Conservation (phyloP, 805 yeast species). For the Kazachstania kunashirensis region DNA sequence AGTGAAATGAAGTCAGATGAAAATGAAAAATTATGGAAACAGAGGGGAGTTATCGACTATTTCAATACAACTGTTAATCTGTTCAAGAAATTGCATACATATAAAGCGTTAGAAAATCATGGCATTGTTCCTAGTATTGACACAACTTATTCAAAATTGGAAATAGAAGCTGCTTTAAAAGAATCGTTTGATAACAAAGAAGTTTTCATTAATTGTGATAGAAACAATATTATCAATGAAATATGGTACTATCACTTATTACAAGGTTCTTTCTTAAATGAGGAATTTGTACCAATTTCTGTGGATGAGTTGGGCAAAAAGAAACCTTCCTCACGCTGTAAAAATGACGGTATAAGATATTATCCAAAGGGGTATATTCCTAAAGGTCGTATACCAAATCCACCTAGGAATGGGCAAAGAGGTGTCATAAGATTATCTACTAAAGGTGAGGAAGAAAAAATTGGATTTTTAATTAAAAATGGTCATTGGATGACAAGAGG, state of each 20-base stretch:
- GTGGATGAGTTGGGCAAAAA: conserved; percentile 26
- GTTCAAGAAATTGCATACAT: conserved; percentile 56
- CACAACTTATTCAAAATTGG: conserved; percentile 46
- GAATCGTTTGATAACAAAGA: conserved; percentile 41
- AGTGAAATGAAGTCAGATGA: not conserved
- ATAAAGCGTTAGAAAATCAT: conserved; percentile 49
- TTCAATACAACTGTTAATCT: conserved; percentile 50
- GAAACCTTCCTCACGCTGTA: conserved; percentile 48
- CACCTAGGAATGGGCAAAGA: conserved; percentile 13
- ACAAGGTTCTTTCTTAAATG: conserved; percentile 59
- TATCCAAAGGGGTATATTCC: conserved; percentile 52
- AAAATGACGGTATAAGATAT: conserved; percentile 55
- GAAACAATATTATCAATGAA: conserved; percentile 35
- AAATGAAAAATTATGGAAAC: conserved; percentile 9
- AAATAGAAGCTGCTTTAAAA: conserved; percentile 44
- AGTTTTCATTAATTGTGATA: conserved; percentile 55
- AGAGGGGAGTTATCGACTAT: conserved; percentile 54
- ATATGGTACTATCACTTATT: conserved; percentile 74
- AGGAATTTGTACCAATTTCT: conserved; percentile 57
- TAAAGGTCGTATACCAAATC: conserved; percentile 7
- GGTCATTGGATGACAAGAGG: conserved; percentile 80
- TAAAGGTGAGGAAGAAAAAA: conserved; percentile 12
- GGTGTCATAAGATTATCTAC: conserved; percentile 29
- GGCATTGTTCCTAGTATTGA: conserved; percentile 61
- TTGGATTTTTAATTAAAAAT: conserved; percentile 58